Percentiles rank a stretch among this genome's conserved stretches.
Evolutionary conservation across 2,329 filamentous ascomycete genomes (phyloP).

Genomic region (Fusarium annulatum): DNA sequence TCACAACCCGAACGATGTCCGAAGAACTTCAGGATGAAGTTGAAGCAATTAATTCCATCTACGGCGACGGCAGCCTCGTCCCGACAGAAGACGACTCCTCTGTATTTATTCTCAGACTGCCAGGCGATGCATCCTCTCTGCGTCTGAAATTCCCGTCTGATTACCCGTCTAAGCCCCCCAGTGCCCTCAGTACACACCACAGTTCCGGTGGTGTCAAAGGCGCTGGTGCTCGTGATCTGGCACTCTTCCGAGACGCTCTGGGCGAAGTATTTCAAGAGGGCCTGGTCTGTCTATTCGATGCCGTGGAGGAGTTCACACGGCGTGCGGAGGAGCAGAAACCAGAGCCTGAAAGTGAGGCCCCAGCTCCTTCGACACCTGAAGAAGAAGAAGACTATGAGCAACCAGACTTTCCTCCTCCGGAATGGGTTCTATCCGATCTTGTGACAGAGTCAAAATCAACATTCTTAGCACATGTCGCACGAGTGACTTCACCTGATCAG

Average conservation of each 20-base stretch:
- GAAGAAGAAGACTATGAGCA: constrained; percentile 30
- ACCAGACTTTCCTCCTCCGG: constrained; percentile 40
- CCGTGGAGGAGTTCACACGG: constrained; percentile 79
- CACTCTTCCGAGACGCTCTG: constrained; percentile 74
- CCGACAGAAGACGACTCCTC: constrained; percentile 49
- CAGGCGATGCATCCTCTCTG: constrained; percentile 68
- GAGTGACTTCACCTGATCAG: constrained; percentile 75
- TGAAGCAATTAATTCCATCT: constrained; percentile 87
- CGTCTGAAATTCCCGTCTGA: constrained; percentile 74
- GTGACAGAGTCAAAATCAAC: constrained; percentile 86
- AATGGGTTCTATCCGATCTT: constrained; percentile 80
- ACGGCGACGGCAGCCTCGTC: constrained; percentile 73
- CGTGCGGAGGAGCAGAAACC: constrained; percentile 50
- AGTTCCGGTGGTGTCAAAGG: constrained; percentile 79
- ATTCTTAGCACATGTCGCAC: constrained; percentile 82
- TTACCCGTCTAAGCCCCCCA: constrained; percentile 81
- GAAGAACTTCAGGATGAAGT: constrained; percentile 77
- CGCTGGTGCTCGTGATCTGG: constrained; percentile 77
- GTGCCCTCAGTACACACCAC: constrained; percentile 82
- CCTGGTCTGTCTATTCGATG: constrained; percentile 87
- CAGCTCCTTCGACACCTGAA: constrained; percentile 11
- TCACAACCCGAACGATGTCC: constrained; percentile 56
- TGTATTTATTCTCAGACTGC: constrained; percentile 73
- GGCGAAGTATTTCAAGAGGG: constrained; percentile 76
- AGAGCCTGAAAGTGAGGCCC: constrained; percentile 44